A percentile compares a stretch with the other conserved stretches of the same genome.
Evolutionary conservation across 2,329 filamentous ascomycete genomes (phyloP).

Genomic region (Penicillium concentricum): DNA sequence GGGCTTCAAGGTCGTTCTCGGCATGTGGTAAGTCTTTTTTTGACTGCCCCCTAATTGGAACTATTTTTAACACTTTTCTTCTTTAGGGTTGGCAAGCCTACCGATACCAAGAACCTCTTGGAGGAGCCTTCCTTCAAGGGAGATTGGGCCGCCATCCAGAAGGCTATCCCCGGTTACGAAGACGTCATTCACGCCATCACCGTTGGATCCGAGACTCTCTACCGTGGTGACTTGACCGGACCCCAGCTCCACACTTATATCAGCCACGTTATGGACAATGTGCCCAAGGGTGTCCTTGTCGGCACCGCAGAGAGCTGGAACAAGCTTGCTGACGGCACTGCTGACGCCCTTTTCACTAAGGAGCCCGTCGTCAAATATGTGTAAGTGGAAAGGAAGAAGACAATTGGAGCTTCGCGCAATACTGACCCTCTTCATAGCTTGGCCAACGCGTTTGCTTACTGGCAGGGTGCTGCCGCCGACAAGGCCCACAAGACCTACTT

Average conservation of each 20-base stretch:
- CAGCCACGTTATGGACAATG: constrained; percentile 58
- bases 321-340: constrained; percentile 67
- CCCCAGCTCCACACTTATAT: constrained; percentile 61
- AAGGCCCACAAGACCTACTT: constrained; percentile 64
- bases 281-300: constrained; percentile 53
- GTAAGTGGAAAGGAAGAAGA: constrained; percentile 31
- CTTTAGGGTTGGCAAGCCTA: constrained; percentile 22
- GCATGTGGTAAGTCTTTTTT: constrained; percentile 59
- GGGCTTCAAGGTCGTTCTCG: constrained; percentile 67
- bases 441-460: constrained; percentile 70
- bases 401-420: not conserved
- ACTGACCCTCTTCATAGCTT: constrained; percentile 40
- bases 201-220: constrained; percentile 69
- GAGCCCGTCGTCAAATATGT: constrained; percentile 59
- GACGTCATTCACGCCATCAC: constrained; percentile 67
- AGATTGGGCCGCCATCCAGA: constrained; percentile 60
- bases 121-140: constrained; percentile 52
- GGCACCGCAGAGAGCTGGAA: constrained; percentile 74
- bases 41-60: not conserved
- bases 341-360: constrained; percentile 58
- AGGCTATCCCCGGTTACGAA: constrained; percentile 46
- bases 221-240: constrained; percentile 66
- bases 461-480: constrained; percentile 61
- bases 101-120: constrained; percentile 40
- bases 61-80: not conserved